Evolutionary conservation across 768 basidiomycete species (phyloP).

Genomic region (Daedaleopsis sinensis): DNA sequence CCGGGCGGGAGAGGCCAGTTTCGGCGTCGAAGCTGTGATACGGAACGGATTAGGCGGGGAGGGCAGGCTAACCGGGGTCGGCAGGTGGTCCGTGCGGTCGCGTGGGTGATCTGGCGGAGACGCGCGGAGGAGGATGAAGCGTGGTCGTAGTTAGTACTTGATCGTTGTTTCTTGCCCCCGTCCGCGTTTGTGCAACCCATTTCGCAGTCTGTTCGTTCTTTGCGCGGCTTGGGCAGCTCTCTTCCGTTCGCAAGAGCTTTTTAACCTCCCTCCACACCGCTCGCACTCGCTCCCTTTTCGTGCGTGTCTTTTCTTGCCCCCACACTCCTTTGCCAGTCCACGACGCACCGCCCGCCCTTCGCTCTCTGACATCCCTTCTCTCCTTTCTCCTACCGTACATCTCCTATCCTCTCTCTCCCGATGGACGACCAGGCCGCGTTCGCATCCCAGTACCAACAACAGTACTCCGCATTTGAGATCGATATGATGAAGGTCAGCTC

Average conservation of each 20-base stretch:
- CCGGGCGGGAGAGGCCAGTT: conserved; percentile 10
- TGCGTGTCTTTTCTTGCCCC: conserved; percentile 29
- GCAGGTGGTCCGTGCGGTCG: conserved; percentile 28
- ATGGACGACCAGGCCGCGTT: conserved; percentile 83
- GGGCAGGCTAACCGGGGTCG: neutral
- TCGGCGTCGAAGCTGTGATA: neutral
- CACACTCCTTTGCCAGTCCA: conserved; percentile 33
- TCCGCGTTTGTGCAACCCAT: conserved; percentile 7
- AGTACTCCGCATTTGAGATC: conserved; percentile 73
- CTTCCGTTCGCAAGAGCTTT: conserved; percentile 24
- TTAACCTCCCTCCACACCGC: conserved; percentile 20
- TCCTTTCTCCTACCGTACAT: conserved; percentile 51
- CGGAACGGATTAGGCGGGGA: neutral
- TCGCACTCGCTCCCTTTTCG: conserved; percentile 27
- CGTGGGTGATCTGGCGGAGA: conserved; percentile 16
- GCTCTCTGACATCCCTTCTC: conserved; percentile 58
- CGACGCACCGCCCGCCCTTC: conserved; percentile 34
- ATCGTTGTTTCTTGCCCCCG: conserved; percentile 9
- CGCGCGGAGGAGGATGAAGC: too few species aligned
- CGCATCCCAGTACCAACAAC: conserved; percentile 65
- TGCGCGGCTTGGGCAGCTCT: conserved; percentile 21
- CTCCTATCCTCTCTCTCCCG: conserved; percentile 29
- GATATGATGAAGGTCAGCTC: conserved; percentile 87
- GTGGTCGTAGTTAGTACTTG: neutral
- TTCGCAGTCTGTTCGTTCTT: conserved; percentile 21